phyloP scores from a whole-genome alignment of 768 basidiomycete genomes.

The Hydnomerulius pinastri region DNA sequence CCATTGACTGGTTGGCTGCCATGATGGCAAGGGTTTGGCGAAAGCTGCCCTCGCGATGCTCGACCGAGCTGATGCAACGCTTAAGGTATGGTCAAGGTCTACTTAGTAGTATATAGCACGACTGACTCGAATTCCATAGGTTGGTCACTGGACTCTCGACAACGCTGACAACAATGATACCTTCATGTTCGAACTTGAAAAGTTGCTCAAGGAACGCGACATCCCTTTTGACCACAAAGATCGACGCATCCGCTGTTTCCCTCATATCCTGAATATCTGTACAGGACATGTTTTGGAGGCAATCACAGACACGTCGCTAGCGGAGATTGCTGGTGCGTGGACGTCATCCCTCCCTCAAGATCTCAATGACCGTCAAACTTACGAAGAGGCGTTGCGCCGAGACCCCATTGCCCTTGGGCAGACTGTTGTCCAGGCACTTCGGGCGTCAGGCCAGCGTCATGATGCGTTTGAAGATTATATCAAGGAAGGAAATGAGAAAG shows the following conservation, averaged over 20 bases:
- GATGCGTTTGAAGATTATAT: neutral
- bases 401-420: slow-evolving; percentile 1
- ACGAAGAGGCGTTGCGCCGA: neutral
- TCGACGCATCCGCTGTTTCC: slow-evolving; percentile 16
- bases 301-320: neutral
- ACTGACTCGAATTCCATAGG: neutral
- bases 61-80: neutral
- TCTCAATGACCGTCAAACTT: neutral
- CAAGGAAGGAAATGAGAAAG: neutral
- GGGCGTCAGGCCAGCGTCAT: neutral
- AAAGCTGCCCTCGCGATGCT: neutral
- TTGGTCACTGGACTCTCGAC: slow-evolving; percentile 1
- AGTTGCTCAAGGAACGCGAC: neutral
- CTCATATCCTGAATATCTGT: slow-evolving; percentile 18
- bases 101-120: neutral
- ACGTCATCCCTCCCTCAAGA: neutral
- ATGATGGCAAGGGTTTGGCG: slow-evolving; percentile 9
- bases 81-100: slow-evolving; percentile 1
- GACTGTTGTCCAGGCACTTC: neutral
- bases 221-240: slow-evolving; percentile 10
- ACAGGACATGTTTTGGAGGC: neutral
- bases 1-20: slow-evolving; percentile 7
- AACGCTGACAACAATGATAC: slow-evolving; percentile 20
- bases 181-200: slow-evolving; percentile 3
- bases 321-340: neutral